Conservation (phyloP, 305 asterid species). For the Withania somnifera region DNA sequence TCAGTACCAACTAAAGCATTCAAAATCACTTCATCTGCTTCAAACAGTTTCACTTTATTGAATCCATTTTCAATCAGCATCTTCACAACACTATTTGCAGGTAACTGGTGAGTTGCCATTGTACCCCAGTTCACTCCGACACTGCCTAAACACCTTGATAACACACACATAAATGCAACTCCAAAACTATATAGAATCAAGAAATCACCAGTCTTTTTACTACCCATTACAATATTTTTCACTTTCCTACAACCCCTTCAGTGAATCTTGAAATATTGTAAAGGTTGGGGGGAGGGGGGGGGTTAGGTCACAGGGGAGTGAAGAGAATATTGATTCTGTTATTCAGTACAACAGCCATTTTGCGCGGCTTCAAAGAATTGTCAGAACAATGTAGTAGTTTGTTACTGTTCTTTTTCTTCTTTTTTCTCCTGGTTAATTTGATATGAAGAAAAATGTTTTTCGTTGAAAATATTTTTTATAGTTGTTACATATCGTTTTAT, state of each 20-base stretch:
- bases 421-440: no score
- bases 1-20: conserved; percentile 12
- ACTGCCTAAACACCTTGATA: background rate
- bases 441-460: no score
- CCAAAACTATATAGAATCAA: background rate
- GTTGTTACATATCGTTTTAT: background rate
- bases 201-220: background rate
- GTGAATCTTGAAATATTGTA: background rate
- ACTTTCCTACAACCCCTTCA: background rate
- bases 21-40: conserved; percentile 11
- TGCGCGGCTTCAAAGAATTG: background rate
- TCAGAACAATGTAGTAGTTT: background rate
- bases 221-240: background rate
- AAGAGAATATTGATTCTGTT: conserved; percentile 1
- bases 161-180: background rate
- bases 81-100: conserved; percentile 1
- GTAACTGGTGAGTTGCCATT: conserved; percentile 9
- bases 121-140: conserved; percentile 19
- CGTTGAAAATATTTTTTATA: no score
- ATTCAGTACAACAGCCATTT: background rate
- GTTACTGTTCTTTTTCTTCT: background rate
- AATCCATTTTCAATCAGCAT: conserved; percentile 2
- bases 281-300: background rate
- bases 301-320: background rate
- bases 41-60: conserved; percentile 12